Evolutionary conservation across 805 yeast species (phyloP).

Genomic region (Yarrowia hollandica): DNA sequence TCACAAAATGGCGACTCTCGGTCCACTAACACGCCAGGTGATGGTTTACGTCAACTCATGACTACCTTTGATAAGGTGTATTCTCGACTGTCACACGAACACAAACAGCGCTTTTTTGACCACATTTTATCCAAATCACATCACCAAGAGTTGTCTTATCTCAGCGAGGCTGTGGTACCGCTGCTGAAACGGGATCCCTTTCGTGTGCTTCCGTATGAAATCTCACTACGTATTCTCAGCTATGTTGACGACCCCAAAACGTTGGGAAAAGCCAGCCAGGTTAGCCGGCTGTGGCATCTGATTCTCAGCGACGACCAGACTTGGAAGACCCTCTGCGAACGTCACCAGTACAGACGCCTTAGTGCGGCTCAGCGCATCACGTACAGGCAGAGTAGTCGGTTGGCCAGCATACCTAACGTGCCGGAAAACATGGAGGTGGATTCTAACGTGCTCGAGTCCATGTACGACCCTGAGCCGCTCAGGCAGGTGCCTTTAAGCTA

Average conservation of each 20-base stretch:
- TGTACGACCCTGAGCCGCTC: conserved; percentile 40
- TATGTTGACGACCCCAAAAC: conserved; percentile 81
- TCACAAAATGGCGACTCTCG: conserved; percentile 1
- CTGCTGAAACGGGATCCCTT: conserved; percentile 46
- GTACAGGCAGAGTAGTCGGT: conserved; percentile 6
- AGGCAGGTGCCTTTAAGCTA: conserved; percentile 41
- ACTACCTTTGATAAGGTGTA: conserved; percentile 4
- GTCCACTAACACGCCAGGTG: not conserved
- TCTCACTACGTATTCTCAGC: conserved; percentile 77
- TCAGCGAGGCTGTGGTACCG: conserved; percentile 41
- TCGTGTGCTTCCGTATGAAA: conserved; percentile 68
- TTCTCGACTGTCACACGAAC: not conserved
- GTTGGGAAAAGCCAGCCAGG: conserved; percentile 89
- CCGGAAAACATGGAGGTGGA: conserved; percentile 28
- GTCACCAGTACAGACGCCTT: conserved; percentile 43
- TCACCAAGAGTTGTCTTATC: conserved; percentile 34
- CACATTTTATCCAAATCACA: conserved; percentile 7
- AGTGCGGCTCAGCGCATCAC: conserved; percentile 39
- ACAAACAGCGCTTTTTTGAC: conserved; percentile 8
- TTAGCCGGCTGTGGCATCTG: conserved; percentile 72
- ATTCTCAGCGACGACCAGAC: conserved; percentile 46
- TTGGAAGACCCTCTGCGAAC: conserved; percentile 46
- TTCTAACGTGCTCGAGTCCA: conserved; percentile 38
- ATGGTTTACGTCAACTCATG: not conserved
- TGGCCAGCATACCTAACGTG: conserved; percentile 12